Evolutionary conservation across 176 grass and related monocot genomes (phyloP), one percentile per base, ranked within the genome.

Genomic region (Rhynchospora tenuis): DNA sequence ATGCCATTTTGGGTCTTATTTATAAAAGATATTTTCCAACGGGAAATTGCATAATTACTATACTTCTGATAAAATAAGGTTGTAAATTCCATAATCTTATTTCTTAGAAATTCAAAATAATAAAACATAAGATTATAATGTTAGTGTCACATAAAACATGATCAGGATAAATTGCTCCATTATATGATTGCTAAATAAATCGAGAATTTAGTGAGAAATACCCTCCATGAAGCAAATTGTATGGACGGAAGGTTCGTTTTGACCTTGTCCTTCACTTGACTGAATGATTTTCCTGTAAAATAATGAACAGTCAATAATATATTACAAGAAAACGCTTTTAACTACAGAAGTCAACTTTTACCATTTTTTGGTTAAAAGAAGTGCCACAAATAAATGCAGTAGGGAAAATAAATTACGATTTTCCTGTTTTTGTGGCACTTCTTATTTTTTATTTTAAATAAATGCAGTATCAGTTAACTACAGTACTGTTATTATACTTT

Each of bases 141-240:
- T 42, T 68, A 6, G 5, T 51, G 4, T 51, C 70, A 51, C 6
- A 6, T 73, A 12, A 71, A 72, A 72, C 42, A 19, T 72, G 68
- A 46, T 74, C 4, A 15, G 5, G 6, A 22, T 0, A 7, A 43
- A 43, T 43, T 68, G 12, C 31, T 68, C 17, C 15, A 38, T 38
- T 42, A 14, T 16, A 68, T 67, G 62, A 84, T 58, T 22, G 9
- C 46, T 72, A 19, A 45, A 74, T 73, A 28, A 48, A 28, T 24
- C 27, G 44, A 55, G 13, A 73, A 73, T 28, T 42, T 23, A 19
- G 65, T 75, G 22, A 13, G 55, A 61, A 8, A 63, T 80, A 90
- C 88, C 88, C 86, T 90, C 88, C 88, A 87, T 62, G 88, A 54
- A 56, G 81, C 78, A 28, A 90, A 84, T 58, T 90, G 88, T 61